These are phyloP conservation scores for Globisporangium camurandrum DNA, from an alignment of 352 stramenopile genomes.

Conservation along the genomic window DNA sequence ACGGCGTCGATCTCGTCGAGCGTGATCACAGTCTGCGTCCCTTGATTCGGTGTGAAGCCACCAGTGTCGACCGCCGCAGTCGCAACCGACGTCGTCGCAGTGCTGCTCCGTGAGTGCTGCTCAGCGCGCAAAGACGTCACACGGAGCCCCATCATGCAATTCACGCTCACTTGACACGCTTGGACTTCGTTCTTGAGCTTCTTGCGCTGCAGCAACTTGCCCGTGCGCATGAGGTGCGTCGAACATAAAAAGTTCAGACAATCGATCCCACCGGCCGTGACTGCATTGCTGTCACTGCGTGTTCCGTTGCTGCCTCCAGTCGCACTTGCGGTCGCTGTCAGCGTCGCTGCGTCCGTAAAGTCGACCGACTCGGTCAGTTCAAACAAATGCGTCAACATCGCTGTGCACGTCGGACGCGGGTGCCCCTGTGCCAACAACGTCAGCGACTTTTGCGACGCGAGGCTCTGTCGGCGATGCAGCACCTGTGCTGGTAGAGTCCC, in stretches of 20 bases:
- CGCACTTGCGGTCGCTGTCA: conserved; percentile 7
- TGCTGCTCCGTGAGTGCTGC: conserved; percentile 23
- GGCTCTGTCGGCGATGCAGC: conserved; percentile 32
- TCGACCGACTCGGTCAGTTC: conserved; percentile 81
- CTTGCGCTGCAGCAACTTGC: conserved; percentile 54
- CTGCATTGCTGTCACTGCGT: too few relatives aligned
- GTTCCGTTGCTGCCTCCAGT: conserved; percentile 18
- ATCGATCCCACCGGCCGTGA: conserved; percentile 67
- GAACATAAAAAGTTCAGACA: conserved; percentile 84
- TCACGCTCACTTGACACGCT: conserved; percentile 57
- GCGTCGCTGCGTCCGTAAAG: conserved; percentile 47
- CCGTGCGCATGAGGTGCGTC: conserved; percentile 71
- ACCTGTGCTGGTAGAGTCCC: too few relatives aligned
- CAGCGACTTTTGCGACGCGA: conserved; percentile 57
- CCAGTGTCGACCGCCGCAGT: conserved; percentile 29
- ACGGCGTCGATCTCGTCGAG: conserved; percentile 80
- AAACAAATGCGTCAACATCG: conserved; percentile 78
- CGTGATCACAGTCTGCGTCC: conserved; percentile 60
- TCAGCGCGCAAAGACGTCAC: conserved; percentile 56
- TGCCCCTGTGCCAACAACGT: conserved; percentile 60
- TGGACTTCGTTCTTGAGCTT: conserved; percentile 80
- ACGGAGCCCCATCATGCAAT: conserved; percentile 84
- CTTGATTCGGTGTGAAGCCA: conserved; percentile 50
- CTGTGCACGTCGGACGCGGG: conserved; percentile 62
- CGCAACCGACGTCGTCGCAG: conserved; percentile 25